Percentiles rank a stretch among this genome's conserved stretches.
These are phyloP conservation scores for Lipomyces chichibuensis DNA, from an alignment of 805 yeast species.

Conservation along the genomic window DNA sequence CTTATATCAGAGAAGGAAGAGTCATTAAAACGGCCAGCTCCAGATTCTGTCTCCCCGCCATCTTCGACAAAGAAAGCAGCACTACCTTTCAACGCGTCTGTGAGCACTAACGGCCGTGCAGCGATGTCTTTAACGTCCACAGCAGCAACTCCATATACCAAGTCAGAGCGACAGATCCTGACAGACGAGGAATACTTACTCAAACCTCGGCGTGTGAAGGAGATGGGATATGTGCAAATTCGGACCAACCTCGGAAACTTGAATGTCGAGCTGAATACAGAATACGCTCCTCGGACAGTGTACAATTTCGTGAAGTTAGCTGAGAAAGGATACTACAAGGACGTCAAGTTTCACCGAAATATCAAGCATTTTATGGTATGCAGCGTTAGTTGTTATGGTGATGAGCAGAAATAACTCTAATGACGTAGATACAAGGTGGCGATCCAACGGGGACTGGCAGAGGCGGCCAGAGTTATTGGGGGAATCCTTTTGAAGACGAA, in stretches of 20 bases:
- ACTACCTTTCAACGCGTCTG: constrained; percentile 28
- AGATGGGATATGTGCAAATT: constrained; percentile 40
- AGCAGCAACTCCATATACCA: constrained; percentile 39
- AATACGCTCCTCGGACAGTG: constrained; percentile 59
- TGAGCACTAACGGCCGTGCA: constrained; percentile 38
- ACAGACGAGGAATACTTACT: constrained; percentile 40
- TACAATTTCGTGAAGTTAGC: constrained; percentile 55
- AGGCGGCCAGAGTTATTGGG: constrained; percentile 41
- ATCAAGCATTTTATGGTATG: constrained; percentile 42
- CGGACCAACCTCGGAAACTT: constrained; percentile 45
- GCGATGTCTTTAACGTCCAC: constrained; percentile 44
- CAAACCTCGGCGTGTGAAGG: constrained; percentile 38
- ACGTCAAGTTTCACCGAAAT: constrained; percentile 42
- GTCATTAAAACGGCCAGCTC: background rate
- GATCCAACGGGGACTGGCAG: constrained; percentile 46
- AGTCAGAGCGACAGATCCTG: constrained; percentile 35
- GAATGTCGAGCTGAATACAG: constrained; percentile 67
- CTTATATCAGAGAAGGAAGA: background rate
- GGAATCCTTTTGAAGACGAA: constrained; percentile 43
- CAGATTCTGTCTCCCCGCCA: background rate
- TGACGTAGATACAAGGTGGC: constrained; percentile 42
- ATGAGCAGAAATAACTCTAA: background rate
- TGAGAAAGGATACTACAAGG: constrained; percentile 45
- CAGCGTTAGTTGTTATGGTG: background rate
- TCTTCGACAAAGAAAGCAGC: background rate